Base-by-base conservation (phyloP, 345 rosid genomes). In the Eucalyptus urophylla region DNA sequence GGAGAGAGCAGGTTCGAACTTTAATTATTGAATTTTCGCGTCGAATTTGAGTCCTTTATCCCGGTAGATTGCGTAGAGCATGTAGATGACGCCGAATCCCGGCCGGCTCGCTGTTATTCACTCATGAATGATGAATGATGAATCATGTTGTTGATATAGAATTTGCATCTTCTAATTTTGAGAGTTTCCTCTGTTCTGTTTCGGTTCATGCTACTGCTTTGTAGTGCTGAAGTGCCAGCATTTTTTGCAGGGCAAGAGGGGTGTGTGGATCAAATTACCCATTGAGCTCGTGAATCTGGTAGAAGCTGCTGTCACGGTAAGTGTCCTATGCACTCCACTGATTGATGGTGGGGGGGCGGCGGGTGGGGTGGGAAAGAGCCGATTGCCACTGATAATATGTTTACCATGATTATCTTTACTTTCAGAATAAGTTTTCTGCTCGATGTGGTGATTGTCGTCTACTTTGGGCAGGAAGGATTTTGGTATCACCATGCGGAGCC, bases 401-500 rank as follows among this genome's bases (percentile, higher is more conserved):
- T 33, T 27, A 51, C 87, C 1, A 0, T n/a, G 87, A 49, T 5
- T 0, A 49, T 86, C 15, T 5, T 86, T 6, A 1, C 86, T 49
- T 54, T 86, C 45, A 2, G 60, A 54, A 1, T 45, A 44, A 19
- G 21, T 80, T 87, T 60, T 76, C 27, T 3, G 5, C 47, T 21
- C 8, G 0, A 62, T 47, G 51, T 49, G 31, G 37, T 49, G 60
- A 81, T 16, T 89, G 47, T 83, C 25, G 8, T 87, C 49, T 90
- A 27, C 87, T 37, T 43, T 91, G 92, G 54, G 67, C 94, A 97
- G 99, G 96, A 97, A 92, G 99, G 98, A 88, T 97, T 97, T 89
- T 95, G 95, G 97, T 96, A 91, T 86, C 99, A 97, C 93, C 99
- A 97, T 89, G 99, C 99, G 9, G 99, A 97, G 92, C 94, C 95